Base-by-base conservation (phyloP, 306 rosid genomes). In the Sesbania bispinosa region DNA sequence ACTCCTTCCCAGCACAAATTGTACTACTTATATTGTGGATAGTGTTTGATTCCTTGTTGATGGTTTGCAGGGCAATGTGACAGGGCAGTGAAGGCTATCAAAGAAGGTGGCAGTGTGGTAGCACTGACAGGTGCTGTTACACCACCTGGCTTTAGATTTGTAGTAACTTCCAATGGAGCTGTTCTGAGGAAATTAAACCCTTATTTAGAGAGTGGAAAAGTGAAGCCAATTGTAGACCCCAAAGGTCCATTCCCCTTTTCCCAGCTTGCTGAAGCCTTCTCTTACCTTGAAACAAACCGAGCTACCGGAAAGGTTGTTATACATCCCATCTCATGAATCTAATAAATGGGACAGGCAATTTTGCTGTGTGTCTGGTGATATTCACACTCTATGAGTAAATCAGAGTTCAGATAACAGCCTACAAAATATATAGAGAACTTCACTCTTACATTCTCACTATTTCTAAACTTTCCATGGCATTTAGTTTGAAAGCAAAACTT, bases 111-210 rank as follows among this genome's bases (percentile, higher is more conserved):
- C 0, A 85, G 89, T 42, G 96, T 94, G 52, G 99, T 91, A 27
- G 99, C 85, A 5, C 71, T 91, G 13, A 94, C 97, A 2, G 99
- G 99, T 2, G 96, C 95, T 0, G 88, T 94, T 36, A 91, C 95
- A 11, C 88, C 97, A 21, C 96, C 99, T 29, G 99, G 97, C 4
- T 94, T 94, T 88, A 89, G 99, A 86, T 94, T 90, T 73, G 97
- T 94, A 3, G 96, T 94, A 3, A 89, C 96, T 27, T 90, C 98
- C 6, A 79, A 94, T 51, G 98, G 98, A 50, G 91, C 66, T 3
- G 95, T 89, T 71, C 54, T 94, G 38, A 90, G 76, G 87, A 90
- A 94, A 70, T 79, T 94, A 32, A 94, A 89, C 73, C 97, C 98
- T 7, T 94, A 80, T 46, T 71, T 94, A 33, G 97, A 90, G 60